Base-by-base conservation (phyloP, 768 basidiomycete genomes). In the Lentinula sp. region DNA sequence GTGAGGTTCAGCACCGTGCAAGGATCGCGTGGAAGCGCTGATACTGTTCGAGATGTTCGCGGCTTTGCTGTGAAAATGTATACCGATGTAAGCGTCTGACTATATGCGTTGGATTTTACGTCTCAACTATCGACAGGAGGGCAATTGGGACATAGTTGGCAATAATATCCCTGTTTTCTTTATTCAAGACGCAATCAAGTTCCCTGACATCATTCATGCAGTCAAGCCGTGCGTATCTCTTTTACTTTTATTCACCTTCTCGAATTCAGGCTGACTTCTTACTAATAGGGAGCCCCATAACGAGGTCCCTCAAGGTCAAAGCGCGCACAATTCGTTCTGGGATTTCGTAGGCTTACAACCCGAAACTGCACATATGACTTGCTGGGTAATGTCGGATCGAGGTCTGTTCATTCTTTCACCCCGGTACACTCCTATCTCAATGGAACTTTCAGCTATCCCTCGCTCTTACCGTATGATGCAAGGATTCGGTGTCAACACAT, bases 401-500 rank as follows among this genome's bases (percentile, higher is more conserved):
- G 78, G 75, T 75, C 50, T 32, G 60, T 40, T 48, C 13, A 21
- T 34, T 16, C 10, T 50, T 60, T 5, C 16, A 34, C 23, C 2
- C 28, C 37, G 28, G 31, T 21, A 39, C 13, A 8, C 37, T 39
- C 37, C 28, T 8, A 39, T 8, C 37, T 39, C 13, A 39, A 39
- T 39, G 13, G 9, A 39, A 1, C 9, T 15, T 52, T 15, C 34
- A 77, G 84, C 80, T 3, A 85, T 96, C 61, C 94, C 93, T 13
- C 86, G 93, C 18, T 93, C 91, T 5, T 89, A 77, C 71, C 83
- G 93, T 59, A 92, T 89, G 86, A 91, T 95, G 85, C 90, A 93
- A 74, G 94, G 88, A 6, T 90, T 91, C 56, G 88, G 90, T 1
- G 91, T 95, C 51, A 93, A 96, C 72, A 91, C 92, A 0, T 95